Conservation (phyloP, 331 rosid species). For the Saraca asoca region DNA sequence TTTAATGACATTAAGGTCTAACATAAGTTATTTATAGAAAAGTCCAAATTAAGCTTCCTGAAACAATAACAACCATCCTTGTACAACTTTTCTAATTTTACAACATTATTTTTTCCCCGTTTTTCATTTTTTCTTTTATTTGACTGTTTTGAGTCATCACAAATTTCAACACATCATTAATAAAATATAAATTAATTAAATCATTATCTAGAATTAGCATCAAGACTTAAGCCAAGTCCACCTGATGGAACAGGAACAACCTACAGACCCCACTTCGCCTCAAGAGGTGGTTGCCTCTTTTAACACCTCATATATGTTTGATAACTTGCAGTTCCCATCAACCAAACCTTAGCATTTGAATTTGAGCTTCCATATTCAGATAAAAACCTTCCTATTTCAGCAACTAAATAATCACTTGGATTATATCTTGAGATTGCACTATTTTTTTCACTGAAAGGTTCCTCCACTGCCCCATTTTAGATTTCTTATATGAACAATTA, state of each 20-base stretch:
- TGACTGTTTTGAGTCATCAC: not conserved
- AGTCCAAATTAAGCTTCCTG: conserved; percentile 38
- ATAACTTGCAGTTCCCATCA: conserved; percentile 74
- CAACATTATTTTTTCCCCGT: not conserved
- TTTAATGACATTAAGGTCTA: too few species aligned
- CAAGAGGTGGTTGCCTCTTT: conserved; percentile 83
- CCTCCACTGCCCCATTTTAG: conserved; percentile 67
- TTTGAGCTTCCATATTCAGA: conserved; percentile 39
- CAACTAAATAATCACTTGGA: conserved; percentile 56
- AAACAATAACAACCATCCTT: conserved; percentile 24
- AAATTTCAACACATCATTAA: not conserved
- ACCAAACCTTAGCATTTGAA: conserved; percentile 57
- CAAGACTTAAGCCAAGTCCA: conserved; percentile 80
- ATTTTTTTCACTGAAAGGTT: conserved; percentile 26
- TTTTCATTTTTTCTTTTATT: not conserved
- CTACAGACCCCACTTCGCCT: conserved; percentile 83
- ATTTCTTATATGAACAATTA: conserved; percentile 67
- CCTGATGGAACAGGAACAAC: conserved; percentile 82
- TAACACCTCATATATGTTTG: conserved; percentile 85
- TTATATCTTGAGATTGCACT: conserved; percentile 37
- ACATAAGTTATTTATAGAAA: too few species aligned
- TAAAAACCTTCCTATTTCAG: conserved; percentile 65
- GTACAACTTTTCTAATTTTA: conserved; percentile 30
- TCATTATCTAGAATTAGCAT: conserved; percentile 63
- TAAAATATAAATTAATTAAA: not conserved